Conservation (phyloP, 2,329 filamentous ascomycete species). For the Drechslerella coelobrocha region DNA sequence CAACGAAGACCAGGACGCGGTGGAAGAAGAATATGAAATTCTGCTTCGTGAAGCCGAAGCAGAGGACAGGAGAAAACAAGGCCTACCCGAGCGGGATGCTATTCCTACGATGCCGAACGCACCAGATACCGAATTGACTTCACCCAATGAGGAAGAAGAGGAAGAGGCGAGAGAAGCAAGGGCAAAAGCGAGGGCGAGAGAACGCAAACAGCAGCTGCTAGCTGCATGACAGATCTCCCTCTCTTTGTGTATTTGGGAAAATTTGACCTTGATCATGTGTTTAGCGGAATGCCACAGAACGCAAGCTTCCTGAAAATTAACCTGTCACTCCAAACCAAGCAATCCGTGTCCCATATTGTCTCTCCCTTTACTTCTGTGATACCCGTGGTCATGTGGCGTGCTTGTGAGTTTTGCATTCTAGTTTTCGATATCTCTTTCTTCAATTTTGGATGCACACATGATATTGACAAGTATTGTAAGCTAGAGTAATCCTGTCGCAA, state of each 20-base stretch:
- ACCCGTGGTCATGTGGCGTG: background rate
- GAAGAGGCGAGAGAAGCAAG: conserved; percentile 24
- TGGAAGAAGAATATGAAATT: conserved; percentile 89
- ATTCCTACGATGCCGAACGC: conserved; percentile 37
- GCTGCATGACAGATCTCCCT: conserved; percentile 15
- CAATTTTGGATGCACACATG: no score
- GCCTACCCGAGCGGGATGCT: conserved; percentile 15
- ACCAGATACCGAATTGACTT: conserved; percentile 21
- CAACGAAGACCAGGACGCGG: conserved; percentile 95
- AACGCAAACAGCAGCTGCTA: conserved; percentile 37
- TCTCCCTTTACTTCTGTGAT: background rate
- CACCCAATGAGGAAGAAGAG: conserved; percentile 9
- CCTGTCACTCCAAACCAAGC: no score
- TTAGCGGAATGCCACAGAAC: no score
- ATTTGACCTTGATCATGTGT: no score
- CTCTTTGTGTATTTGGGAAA: no score
- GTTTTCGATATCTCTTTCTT: no score
- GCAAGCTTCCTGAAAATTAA: no score
- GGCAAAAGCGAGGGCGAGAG: conserved; percentile 25
- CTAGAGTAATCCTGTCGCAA: background rate
- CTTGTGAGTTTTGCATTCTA: background rate
- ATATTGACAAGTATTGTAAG: no score
- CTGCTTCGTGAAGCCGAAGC: conserved; percentile 71
- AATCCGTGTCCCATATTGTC: background rate
- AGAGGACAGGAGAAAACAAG: conserved; percentile 20